These are phyloP conservation scores for Penicillium expansum DNA, from an alignment of 2,329 filamentous ascomycete species.

Conservation along the genomic window DNA sequence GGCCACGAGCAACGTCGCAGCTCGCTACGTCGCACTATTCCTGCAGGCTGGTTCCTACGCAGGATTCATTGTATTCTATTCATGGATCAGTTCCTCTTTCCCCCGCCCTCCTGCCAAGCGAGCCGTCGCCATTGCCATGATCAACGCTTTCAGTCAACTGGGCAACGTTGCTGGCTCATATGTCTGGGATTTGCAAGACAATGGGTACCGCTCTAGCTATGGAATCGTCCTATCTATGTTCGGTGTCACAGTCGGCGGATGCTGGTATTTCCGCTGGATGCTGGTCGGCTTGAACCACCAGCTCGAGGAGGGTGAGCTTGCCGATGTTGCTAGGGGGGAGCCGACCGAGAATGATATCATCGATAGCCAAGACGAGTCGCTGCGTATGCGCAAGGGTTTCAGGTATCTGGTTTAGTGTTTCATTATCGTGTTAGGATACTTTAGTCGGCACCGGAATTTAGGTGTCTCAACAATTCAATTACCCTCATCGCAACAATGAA, in stretches of 20 bases:
- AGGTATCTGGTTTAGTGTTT: conserved; percentile 24
- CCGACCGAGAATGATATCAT: conserved; percentile 12
- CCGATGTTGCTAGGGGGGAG: conserved; percentile 3
- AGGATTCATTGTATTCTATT: conserved; percentile 39
- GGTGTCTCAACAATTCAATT: background rate
- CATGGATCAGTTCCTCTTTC: conserved; percentile 44
- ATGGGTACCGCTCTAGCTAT: conserved; percentile 63
- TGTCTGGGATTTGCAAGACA: conserved; percentile 59
- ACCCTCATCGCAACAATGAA: background rate
- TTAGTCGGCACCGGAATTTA: background rate
- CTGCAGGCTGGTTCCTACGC: conserved; percentile 59
- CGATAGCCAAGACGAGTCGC: conserved; percentile 20
- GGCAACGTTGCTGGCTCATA: conserved; percentile 62
- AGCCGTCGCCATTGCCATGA: conserved; percentile 67
- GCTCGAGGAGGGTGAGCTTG: conserved; percentile 20
- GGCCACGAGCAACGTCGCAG: conserved; percentile 55
- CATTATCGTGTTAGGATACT: background rate
- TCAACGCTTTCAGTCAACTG: conserved; percentile 65
- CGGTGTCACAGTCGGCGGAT: conserved; percentile 51
- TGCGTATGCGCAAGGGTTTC: conserved; percentile 30
- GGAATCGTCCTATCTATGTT: conserved; percentile 66
- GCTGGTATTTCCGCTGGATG: conserved; percentile 49
- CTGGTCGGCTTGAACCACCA: conserved; percentile 36
- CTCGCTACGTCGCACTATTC: conserved; percentile 61
- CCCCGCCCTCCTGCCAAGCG: conserved; percentile 73